Conservation (phyloP, 2,329 filamentous ascomycete species). For the Nothopassalora personata region DNA sequence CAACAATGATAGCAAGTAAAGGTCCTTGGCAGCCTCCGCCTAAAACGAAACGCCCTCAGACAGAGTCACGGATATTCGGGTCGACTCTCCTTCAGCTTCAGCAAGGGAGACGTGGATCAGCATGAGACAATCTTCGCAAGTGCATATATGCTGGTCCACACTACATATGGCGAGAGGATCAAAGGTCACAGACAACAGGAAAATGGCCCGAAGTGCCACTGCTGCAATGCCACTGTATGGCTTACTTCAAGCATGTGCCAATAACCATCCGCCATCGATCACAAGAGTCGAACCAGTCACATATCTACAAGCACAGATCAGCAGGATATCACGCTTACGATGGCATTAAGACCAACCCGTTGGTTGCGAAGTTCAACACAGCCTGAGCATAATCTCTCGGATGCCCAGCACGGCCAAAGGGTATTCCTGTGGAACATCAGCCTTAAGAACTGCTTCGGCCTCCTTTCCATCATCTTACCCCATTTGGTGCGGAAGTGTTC, state of each 20-base stretch:
- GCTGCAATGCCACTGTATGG: neutral
- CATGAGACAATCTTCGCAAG: too few species aligned
- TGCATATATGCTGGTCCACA: too few species aligned
- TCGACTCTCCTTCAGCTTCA: too few species aligned
- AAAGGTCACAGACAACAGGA: too few species aligned
- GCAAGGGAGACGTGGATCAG: too few species aligned
- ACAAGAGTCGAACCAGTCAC: constrained; percentile 57
- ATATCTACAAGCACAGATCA: constrained; percentile 43
- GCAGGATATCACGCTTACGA: neutral
- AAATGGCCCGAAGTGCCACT: too few species aligned
- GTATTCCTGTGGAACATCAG: constrained; percentile 23
- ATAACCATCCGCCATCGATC: constrained; percentile 58
- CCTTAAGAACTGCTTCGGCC: too few species aligned
- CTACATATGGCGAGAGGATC: too few species aligned
- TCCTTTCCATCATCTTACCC: constrained; percentile 7
- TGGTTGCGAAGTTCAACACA: constrained; percentile 49
- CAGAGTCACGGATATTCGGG: too few species aligned
- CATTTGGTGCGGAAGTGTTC: constrained; percentile 34
- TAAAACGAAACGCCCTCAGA: too few species aligned
- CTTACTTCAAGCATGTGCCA: constrained; percentile 24
- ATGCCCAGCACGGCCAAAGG: constrained; percentile 35
- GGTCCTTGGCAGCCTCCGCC: neutral
- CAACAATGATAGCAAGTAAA: neutral
- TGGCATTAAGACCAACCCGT: constrained; percentile 43
- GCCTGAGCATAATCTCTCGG: constrained; percentile 50